Base-by-base conservation (phyloP, 768 basidiomycete species). In the Mycena olivaceomarginata region DNA sequence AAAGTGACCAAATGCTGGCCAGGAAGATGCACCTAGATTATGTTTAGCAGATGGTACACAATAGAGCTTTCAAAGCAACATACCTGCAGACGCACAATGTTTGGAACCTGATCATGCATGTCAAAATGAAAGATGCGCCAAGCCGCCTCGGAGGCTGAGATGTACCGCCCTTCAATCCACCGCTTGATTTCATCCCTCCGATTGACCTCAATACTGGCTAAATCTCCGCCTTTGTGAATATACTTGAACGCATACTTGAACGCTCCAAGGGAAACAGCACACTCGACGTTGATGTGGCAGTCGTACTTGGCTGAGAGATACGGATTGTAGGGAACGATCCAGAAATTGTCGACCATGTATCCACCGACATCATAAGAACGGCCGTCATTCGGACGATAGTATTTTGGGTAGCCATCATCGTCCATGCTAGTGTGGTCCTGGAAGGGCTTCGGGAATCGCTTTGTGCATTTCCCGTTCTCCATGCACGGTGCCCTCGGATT, bases 81-180 rank as follows among this genome's bases (percentile, higher is more conserved):
- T 45, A 90, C 84, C 11, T 81, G 83, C 2, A 90, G 82, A 7
- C 79, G 75, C 25, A 82, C 72, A 9, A 90, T 85, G 53, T 70
- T 76, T 6, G 89, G 89, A 1, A 66, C 56, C 68, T 87, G 79
- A 6, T 67, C 75, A 79, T 88, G 85, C 63, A 86, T 81, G 13
- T 59, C 40, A 75, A 83, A 87, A n/a, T 86, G 78, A 37, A 84
- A 82, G 5, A 87, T 79, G 31, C 78, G 82, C 84, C 86, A 88
- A 15, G 71, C 37, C 31, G 83, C 82, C 73, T 89, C 87, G 20
- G 71, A 59, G 7, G 86, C 78, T 57, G 82, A 80, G 53, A 90
- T 79, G 66, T 89, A 89, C 4, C 67, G 31, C 2, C 68, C 68
- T 41, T 70, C 68, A 10, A 70, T 60, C 31, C 31, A 31, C 31